Percentiles rank a stretch among this genome's conserved stretches.
Conservation (phyloP, 1,284 basidiomycete genomes). For the Xanthoconium separans region DNA sequence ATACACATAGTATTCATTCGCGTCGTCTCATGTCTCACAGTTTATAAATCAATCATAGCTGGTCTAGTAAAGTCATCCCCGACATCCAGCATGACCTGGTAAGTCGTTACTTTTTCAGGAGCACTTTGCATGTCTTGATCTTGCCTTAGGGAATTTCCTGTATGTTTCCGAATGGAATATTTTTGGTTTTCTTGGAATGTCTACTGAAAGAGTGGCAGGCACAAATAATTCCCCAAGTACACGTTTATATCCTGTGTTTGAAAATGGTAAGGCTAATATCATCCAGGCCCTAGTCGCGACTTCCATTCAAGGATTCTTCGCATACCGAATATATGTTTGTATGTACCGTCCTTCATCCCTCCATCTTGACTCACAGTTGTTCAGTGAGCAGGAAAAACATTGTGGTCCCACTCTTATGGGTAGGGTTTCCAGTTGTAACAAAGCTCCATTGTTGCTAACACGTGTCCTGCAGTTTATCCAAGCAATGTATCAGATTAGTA, state of each 20-base stretch:
- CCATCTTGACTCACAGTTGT: not conserved
- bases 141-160: not conserved
- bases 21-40: not conserved
- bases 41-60: not conserved
- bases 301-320: not conserved
- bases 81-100: not conserved
- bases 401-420: conserved; percentile 2
- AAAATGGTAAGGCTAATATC: not conserved
- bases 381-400: conserved; percentile 14
- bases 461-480: not conserved
- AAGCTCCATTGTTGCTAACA: not conserved
- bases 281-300: not conserved
- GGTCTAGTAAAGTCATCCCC: not conserved
- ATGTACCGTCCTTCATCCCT: not conserved
- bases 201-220: not conserved
- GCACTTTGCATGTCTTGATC: not conserved
- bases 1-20: not conserved
- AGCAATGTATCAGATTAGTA: conserved; percentile 10
- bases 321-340: conserved; percentile 8
- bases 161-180: too few relatives aligned
- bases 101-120: not conserved
- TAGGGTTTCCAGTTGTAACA: not conserved
- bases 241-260: not conserved
- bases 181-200: not conserved
- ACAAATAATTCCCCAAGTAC: not conserved